These are phyloP conservation scores for Trichocladium antarcticum DNA, from an alignment of 495 filamentous ascomycete species.

Conservation along the genomic window DNA sequence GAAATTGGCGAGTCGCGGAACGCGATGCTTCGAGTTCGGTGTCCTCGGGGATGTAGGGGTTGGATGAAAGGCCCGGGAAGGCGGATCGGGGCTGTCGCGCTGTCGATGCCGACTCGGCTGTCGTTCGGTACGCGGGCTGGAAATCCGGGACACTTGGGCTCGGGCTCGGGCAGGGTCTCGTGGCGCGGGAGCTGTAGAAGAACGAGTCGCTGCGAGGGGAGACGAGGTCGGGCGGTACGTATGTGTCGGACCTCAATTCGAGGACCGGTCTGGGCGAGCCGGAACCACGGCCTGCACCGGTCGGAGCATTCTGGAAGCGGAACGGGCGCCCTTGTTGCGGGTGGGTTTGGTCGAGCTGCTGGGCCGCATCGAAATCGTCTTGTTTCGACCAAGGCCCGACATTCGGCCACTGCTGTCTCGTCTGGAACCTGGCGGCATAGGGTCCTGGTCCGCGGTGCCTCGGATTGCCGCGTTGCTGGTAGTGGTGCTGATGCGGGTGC, in stretches of 20 bases:
- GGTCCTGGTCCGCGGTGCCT: slow-evolving; percentile 13
- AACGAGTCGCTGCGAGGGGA: slow-evolving; percentile 40
- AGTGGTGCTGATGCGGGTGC: not conserved
- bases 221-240: slow-evolving; percentile 16
- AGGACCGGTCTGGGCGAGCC: slow-evolving; percentile 12
- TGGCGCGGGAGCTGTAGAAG: slow-evolving; percentile 12
- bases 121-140: slow-evolving; percentile 9
- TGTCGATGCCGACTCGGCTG: slow-evolving; percentile 20
- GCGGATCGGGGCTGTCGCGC: slow-evolving; percentile 16
- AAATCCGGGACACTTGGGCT: slow-evolving; percentile 8
- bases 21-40: slow-evolving; percentile 6
- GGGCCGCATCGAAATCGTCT: slow-evolving; percentile 12
- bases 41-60: slow-evolving; percentile 25
- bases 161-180: slow-evolving; percentile 9
- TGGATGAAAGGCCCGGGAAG: slow-evolving; percentile 27
- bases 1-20: slow-evolving; percentile 16
- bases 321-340: slow-evolving; percentile 14
- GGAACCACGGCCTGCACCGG: slow-evolving; percentile 8
- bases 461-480: slow-evolving; percentile 1
- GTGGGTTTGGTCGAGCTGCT: slow-evolving; percentile 18
- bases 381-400: slow-evolving; percentile 26
- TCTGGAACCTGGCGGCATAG: slow-evolving; percentile 7
- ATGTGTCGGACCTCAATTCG: slow-evolving; percentile 10
- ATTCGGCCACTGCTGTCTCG: slow-evolving; percentile 17
- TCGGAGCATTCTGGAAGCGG: slow-evolving; percentile 17